Percentiles rank a stretch among this genome's conserved stretches.
Conservation (phyloP, 352 stramenopile species). For the Pythium dissimile region DNA sequence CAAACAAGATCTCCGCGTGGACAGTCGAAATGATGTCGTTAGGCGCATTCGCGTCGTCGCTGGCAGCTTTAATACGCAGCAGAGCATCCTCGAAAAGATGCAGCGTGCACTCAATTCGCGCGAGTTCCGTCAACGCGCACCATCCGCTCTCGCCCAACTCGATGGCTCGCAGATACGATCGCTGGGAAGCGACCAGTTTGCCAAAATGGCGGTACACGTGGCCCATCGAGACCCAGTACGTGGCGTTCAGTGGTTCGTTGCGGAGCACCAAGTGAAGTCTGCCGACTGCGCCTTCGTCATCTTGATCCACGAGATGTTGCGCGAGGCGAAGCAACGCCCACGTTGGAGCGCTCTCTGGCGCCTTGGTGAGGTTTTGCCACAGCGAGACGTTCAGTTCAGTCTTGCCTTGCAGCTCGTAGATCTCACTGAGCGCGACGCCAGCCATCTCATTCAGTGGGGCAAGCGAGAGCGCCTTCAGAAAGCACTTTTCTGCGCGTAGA, state of each 20-base stretch:
- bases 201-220: slow-evolving; percentile 82
- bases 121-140: slow-evolving; percentile 74
- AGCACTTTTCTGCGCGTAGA: slow-evolving; percentile 81
- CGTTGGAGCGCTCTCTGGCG: slow-evolving; percentile 55
- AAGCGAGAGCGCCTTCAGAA: slow-evolving; percentile 74
- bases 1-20: slow-evolving; percentile 68
- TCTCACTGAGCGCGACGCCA: slow-evolving; percentile 53
- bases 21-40: slow-evolving; percentile 48
- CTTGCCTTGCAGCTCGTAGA: slow-evolving; percentile 66
- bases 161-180: slow-evolving; percentile 76
- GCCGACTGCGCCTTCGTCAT: slow-evolving; percentile 60
- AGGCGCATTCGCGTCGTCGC: background rate
- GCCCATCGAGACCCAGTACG: slow-evolving; percentile 68
- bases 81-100: slow-evolving; percentile 73
- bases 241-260: slow-evolving; percentile 60
- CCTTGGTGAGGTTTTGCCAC: slow-evolving; percentile 60
- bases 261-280: slow-evolving; percentile 75
- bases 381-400: slow-evolving; percentile 60
- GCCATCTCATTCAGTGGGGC: slow-evolving; percentile 49
- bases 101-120: slow-evolving; percentile 72
- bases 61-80: slow-evolving; percentile 43
- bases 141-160: slow-evolving; percentile 62
- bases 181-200: slow-evolving; percentile 73
- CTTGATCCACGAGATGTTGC: slow-evolving; percentile 60
- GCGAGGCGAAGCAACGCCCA: slow-evolving; percentile 74